Evolutionary conservation across 305 asterid species (phyloP).

Genomic region (Rubia peregrina): DNA sequence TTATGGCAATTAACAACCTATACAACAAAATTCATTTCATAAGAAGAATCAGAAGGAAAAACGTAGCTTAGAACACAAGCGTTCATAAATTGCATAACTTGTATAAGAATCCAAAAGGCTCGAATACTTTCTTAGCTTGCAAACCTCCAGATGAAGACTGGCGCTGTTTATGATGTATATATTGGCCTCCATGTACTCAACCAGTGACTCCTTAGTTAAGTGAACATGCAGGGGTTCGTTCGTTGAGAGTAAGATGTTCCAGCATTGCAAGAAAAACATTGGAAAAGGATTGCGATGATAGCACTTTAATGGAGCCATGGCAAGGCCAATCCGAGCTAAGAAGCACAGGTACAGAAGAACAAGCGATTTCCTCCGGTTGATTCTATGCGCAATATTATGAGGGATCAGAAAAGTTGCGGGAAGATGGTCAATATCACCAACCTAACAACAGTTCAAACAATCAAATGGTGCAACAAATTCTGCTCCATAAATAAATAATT

Average conservation of each 20-base stretch:
- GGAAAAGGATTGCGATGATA: conserved; percentile 98
- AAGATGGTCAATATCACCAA: conserved; percentile 97
- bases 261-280: conserved; percentile 86
- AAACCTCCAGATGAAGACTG: too few relatives aligned
- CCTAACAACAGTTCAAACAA: conserved; percentile 40
- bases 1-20: too few relatives aligned
- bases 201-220: conserved; percentile 94
- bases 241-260: conserved; percentile 91
- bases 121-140: too few relatives aligned
- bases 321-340: conserved; percentile 98
- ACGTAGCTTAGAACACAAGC: too few relatives aligned
- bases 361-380: conserved; percentile 90
- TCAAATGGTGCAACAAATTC: conserved; percentile 12
- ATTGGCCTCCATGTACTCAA: conserved; percentile 47
- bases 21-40: too few relatives aligned
- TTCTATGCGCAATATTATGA: conserved; percentile 94
- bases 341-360: conserved; percentile 92
- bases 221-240: conserved; percentile 97
- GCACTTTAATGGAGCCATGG: conserved; percentile 98
- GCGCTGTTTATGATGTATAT: too few relatives aligned
- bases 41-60: too few relatives aligned
- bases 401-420: conserved; percentile 92
- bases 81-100: too few relatives aligned
- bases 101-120: too few relatives aligned
- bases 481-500: conserved; percentile 10